Conservation (phyloP, 371 early-diverging fungal genomes). For the Funneliformis caledonium region DNA sequence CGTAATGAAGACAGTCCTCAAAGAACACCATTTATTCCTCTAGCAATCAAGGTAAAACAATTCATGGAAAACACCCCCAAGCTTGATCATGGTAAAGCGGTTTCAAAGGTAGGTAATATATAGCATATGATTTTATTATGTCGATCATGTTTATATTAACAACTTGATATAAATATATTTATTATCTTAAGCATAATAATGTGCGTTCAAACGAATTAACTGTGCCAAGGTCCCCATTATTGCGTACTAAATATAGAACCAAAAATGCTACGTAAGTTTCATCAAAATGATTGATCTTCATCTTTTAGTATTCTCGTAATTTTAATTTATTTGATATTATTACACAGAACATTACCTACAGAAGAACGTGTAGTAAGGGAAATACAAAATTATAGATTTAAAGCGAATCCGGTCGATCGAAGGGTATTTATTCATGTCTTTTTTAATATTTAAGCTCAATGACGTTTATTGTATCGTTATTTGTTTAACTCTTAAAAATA, state of each 20-base stretch:
- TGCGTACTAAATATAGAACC: neutral
- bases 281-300: neutral
- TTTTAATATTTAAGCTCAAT: neutral
- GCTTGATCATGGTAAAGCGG: neutral
- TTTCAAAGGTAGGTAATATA: neutral
- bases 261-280: slow-evolving; percentile 8
- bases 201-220: neutral
- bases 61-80: slow-evolving; percentile 25
- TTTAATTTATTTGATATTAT: neutral
- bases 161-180: neutral
- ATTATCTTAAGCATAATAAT: neutral
- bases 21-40: slow-evolving; percentile 24
- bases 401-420: slow-evolving; percentile 1
- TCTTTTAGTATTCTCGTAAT: neutral
- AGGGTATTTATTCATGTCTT: neutral
- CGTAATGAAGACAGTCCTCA: neutral
- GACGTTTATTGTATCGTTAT: neutral
- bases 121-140: neutral
- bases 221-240: slow-evolving; percentile 6
- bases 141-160: neutral
- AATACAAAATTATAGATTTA: neutral
- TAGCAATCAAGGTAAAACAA: neutral
- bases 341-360: neutral
- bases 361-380: slow-evolving; percentile 1
- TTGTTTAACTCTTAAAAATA: neutral